phyloP scores from a whole-genome alignment of 1,139 yeast genomes.

The Kluyveromyces sp. region DNA sequence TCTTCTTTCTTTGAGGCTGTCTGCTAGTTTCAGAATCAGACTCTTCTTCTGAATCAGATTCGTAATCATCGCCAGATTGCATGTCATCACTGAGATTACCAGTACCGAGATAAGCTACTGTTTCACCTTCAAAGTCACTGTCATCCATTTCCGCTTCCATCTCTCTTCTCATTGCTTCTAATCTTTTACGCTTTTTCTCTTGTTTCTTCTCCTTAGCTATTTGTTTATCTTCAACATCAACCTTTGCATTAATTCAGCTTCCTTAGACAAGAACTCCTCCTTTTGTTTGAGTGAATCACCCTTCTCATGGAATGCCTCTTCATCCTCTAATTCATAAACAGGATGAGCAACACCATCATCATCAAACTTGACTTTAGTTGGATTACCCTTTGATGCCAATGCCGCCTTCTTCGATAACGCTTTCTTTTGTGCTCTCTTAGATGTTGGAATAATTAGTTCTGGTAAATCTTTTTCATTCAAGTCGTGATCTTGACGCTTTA shows the following conservation, averaged over 20 bases:
- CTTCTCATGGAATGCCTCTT: constrained; percentile 69
- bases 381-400: constrained; percentile 54
- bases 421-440: constrained; percentile 80
- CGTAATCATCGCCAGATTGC: constrained; percentile 31
- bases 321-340: constrained; percentile 82
- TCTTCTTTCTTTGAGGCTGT: constrained; percentile 41
- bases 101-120: constrained; percentile 27
- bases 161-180: constrained; percentile 66
- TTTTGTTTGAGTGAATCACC: constrained; percentile 74
- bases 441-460: constrained; percentile 51
- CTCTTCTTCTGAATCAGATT: constrained; percentile 31
- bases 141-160: constrained; percentile 32
- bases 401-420: constrained; percentile 82
- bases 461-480: constrained; percentile 61
- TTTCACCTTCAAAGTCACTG: constrained; percentile 29
- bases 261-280: constrained; percentile 55
- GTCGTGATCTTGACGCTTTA: constrained; percentile 70
- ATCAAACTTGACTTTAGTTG: constrained; percentile 78
- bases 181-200: constrained; percentile 84
- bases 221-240: constrained; percentile 71
- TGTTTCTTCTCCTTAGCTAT: constrained; percentile 75
- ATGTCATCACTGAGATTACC: constrained; percentile 33
- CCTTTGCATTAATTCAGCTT: constrained; percentile 53
- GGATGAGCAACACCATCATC: constrained; percentile 93
- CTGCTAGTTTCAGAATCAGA: constrained; percentile 34